Base-by-base conservation (phyloP, 192 early-diverging fungal species). In the Backusella tuberculispora region DNA sequence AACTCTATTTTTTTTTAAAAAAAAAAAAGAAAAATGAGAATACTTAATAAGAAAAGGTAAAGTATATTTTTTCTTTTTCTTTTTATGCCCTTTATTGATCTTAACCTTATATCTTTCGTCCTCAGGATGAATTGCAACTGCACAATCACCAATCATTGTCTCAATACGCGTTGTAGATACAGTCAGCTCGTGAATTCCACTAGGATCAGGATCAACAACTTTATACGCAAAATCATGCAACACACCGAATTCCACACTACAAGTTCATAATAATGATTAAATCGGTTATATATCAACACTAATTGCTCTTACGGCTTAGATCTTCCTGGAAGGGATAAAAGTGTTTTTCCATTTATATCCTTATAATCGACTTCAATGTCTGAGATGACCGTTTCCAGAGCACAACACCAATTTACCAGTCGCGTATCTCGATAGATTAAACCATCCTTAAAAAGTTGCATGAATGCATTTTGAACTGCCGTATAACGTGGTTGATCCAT, bases 101-200 rank as follows among this genome's bases (percentile, higher is more conserved):
- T 77, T 65, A 75, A 92, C 91, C 83, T 83, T 91, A 83, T 99
- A 99, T 67, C 97, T 84, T 37, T 75, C 29, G 80, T 99, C 97
- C 0, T 86, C 85, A 5, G 97, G 95, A 80, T 96, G 90, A 63
- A 99, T 88, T 41, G 96, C 96, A n/a, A 99, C 87, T 6, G 96
- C 97, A 56, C 91, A 93, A 80, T 99, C 97, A 68, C 97, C 97
- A n/a, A 98, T 87, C 92, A 99, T 97, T 4, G 97, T 99, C 77
- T 99, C 97, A 41, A 98, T 88, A 68, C 97, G 95, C 6, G 97
- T 99, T n/a, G 97, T 99, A 17, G 95, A 93, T 6, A 99, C 96
- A 46, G 92, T 87, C 41, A 99, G 85, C 43, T 91, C 83, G 67
- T 86, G 83, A 34, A 91, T 86, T 53, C 76, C 82, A 26, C 26